These are phyloP conservation scores for Mycena albidolilacea DNA, from an alignment of 768 basidiomycete genomes.

Conservation along the genomic window DNA sequence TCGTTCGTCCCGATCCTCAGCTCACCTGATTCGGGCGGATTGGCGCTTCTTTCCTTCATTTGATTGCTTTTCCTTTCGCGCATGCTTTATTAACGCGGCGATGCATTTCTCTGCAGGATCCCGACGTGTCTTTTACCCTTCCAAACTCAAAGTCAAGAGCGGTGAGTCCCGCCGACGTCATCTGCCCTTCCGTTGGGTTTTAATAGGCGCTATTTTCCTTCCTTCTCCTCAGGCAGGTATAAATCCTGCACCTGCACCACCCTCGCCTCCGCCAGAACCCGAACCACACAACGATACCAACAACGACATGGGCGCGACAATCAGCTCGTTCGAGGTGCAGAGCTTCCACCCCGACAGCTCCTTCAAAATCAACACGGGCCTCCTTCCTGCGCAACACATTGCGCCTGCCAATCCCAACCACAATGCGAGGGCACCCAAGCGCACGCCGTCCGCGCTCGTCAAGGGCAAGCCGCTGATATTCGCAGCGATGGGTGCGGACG, in stretches of 20 bases:
- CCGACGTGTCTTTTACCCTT: conserved; percentile 32
- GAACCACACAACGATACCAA: not conserved
- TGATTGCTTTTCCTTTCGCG: conserved; percentile 24
- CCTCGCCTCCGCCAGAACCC: conserved; percentile 21
- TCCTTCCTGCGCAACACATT: conserved; percentile 36
- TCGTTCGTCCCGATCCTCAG: conserved; percentile 24
- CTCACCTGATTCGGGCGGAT: conserved; percentile 31
- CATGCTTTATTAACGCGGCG: conserved; percentile 38
- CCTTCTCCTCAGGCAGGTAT: conserved; percentile 17
- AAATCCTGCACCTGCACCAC: conserved; percentile 21
- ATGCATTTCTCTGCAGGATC: conserved; percentile 35
- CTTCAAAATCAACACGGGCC: conserved; percentile 36
- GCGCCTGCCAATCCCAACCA: conserved; percentile 11
- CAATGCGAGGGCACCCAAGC: conserved; percentile 29
- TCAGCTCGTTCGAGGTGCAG: conserved; percentile 40
- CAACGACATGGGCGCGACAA: conserved; percentile 38
- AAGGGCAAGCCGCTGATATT: conserved; percentile 76
- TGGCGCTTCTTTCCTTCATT: conserved; percentile 34
- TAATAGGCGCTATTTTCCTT: conserved; percentile 17
- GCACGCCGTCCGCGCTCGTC: conserved; percentile 39
- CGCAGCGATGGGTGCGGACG: conserved; percentile 62
- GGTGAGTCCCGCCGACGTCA: conserved; percentile 38
- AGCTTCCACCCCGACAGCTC: conserved; percentile 33
- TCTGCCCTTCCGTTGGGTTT: conserved; percentile 22
- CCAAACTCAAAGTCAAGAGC: conserved; percentile 30